These are phyloP conservation scores for Clonostachys chloroleuca DNA, from an alignment of 2,329 filamentous ascomycete genomes.

Conservation along the genomic window DNA sequence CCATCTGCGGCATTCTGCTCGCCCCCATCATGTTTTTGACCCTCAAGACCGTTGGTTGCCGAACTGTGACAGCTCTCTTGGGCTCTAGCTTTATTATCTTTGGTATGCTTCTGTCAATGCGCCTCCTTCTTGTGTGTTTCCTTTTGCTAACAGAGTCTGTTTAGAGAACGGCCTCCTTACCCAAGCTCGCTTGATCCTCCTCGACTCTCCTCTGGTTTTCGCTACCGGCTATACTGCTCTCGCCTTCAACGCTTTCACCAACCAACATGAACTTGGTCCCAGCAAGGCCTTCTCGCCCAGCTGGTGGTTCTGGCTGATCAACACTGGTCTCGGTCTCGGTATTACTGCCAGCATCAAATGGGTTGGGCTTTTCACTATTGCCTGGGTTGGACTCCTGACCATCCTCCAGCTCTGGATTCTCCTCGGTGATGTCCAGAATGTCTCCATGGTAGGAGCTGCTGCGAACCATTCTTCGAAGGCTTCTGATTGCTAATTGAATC, in stretches of 20 bases:
- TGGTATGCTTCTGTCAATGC: conserved; percentile 49
- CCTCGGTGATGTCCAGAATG: conserved; percentile 81
- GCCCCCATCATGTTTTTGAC: conserved; percentile 94
- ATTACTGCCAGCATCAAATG: conserved; percentile 96
- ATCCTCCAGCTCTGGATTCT: conserved; percentile 91
- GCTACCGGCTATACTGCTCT: conserved; percentile 90
- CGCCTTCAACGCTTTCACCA: conserved; percentile 88
- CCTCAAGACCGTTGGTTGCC: conserved; percentile 85
- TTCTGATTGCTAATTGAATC: neutral
- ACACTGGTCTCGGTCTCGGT: conserved; percentile 82
- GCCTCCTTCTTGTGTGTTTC: neutral
- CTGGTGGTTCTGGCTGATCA: conserved; percentile 97
- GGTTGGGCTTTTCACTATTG: conserved; percentile 98
- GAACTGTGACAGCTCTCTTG: conserved; percentile 77
- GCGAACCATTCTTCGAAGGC: neutral
- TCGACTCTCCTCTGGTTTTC: conserved; percentile 91
- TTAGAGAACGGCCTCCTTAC: conserved; percentile 92
- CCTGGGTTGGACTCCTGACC: conserved; percentile 92
- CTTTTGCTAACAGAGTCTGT: conserved; percentile 14
- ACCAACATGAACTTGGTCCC: conserved; percentile 93
- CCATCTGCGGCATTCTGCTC: conserved; percentile 80
- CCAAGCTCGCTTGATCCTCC: conserved; percentile 89
- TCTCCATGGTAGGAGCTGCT: conserved; percentile 61
- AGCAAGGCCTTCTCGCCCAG: conserved; percentile 79
- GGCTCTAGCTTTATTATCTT: conserved; percentile 88